Evolutionary conservation across 2,329 filamentous ascomycete genomes (phyloP).

Genomic region (Geosmithia flava): DNA sequence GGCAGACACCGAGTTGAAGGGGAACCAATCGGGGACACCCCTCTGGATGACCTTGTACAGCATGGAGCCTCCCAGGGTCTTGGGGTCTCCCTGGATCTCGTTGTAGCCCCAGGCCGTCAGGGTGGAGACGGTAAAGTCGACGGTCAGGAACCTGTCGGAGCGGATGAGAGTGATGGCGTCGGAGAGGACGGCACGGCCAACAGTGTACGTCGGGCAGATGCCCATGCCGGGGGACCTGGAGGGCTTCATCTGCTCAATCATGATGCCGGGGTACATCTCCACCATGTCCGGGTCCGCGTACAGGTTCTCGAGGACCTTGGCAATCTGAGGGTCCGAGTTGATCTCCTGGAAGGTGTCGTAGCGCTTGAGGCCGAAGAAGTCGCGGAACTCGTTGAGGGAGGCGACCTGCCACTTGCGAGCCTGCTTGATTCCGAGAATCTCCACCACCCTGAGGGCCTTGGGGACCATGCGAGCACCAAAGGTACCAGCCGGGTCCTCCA

Average conservation of each 20-base stretch:
- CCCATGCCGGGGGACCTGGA: slow-evolving; percentile 37
- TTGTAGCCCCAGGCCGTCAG: slow-evolving; percentile 29
- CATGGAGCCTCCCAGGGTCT: slow-evolving; percentile 28
- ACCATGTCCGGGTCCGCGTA: slow-evolving; percentile 54
- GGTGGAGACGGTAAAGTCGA: slow-evolving; percentile 28
- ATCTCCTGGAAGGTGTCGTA: slow-evolving; percentile 47
- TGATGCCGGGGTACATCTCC: slow-evolving; percentile 57
- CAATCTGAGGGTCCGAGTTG: slow-evolving; percentile 42
- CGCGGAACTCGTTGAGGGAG: slow-evolving; percentile 52
- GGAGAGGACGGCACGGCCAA: slow-evolving; percentile 42
- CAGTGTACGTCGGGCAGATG: slow-evolving; percentile 38
- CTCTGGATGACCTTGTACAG: slow-evolving; percentile 32
- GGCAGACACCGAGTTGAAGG: slow-evolving; percentile 25
- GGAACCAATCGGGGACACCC: slow-evolving; percentile 30
- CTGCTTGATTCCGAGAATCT: slow-evolving; percentile 50
- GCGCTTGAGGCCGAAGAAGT: slow-evolving; percentile 46
- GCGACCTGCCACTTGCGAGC: slow-evolving; percentile 48
- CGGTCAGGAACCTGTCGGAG: slow-evolving; percentile 45
- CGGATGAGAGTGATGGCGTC: slow-evolving; percentile 48
- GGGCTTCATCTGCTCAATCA: slow-evolving; percentile 45
- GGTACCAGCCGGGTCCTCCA: slow-evolving; percentile 46
- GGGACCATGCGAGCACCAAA: slow-evolving; percentile 50
- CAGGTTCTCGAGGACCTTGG: slow-evolving; percentile 40
- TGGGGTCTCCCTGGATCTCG: slow-evolving; percentile 21
- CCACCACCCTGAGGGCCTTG: slow-evolving; percentile 44